Conservation (phyloP, 306 rosid species). For the Vicia villosa region DNA sequence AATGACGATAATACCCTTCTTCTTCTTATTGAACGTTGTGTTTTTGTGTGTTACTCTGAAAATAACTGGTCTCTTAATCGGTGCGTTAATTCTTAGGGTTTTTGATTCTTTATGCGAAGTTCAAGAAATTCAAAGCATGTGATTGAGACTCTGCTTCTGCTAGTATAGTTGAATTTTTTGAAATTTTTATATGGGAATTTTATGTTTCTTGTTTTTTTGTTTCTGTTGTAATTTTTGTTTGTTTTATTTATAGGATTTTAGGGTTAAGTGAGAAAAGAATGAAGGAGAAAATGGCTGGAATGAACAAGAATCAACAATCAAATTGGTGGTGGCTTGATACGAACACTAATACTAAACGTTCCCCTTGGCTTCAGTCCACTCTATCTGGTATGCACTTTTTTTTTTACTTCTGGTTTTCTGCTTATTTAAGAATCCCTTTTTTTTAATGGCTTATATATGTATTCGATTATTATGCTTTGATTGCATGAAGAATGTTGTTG, state of each 20-base stretch:
- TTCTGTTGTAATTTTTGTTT: not conserved
- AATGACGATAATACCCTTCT: constrained; percentile 24
- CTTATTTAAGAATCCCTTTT: not conserved
- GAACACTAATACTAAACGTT: constrained; percentile 48
- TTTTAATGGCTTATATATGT: constrained; percentile 4
- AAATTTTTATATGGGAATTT: not conserved
- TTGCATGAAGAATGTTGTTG: constrained; percentile 28
- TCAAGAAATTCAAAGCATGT: not conserved
- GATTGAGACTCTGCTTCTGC: not conserved
- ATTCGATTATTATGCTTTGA: constrained; percentile 35
- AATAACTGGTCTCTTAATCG: not conserved
- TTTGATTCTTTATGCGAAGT: too few species aligned
- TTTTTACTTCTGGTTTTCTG: not conserved
- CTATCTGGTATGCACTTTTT: constrained; percentile 51
- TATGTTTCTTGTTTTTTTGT: too few species aligned
- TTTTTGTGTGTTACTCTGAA: not conserved
- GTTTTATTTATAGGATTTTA: not conserved
- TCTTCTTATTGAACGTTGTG: not conserved
- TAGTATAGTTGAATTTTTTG: not conserved
- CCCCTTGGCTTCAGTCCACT: constrained; percentile 85
- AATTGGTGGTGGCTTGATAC: constrained; percentile 79
- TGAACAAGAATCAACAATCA: constrained; percentile 48
- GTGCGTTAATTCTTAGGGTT: too few species aligned
- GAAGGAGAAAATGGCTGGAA: constrained; percentile 44
- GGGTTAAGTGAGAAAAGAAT: constrained; percentile 21